Conservation (phyloP, 2,329 filamentous ascomycete genomes). For the Alternaria dauci region DNA sequence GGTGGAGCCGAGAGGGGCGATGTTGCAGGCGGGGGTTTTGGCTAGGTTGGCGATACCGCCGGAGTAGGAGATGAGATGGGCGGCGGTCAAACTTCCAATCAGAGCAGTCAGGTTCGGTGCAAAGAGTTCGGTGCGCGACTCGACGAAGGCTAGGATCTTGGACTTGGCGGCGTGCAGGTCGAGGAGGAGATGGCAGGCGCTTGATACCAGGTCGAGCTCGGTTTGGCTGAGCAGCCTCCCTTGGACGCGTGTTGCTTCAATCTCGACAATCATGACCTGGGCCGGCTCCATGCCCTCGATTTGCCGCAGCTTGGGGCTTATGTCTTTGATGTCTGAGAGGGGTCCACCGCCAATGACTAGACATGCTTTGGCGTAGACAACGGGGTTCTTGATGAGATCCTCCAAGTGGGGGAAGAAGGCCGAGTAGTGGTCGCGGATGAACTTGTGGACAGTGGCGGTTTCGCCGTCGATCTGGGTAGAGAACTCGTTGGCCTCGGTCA, state of each 20-base stretch:
- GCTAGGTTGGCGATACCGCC: slow-evolving; percentile 88
- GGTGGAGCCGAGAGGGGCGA: slow-evolving; percentile 89
- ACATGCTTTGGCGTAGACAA: slow-evolving; percentile 95
- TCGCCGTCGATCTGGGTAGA: slow-evolving; percentile 94
- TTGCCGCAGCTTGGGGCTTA: slow-evolving; percentile 78
- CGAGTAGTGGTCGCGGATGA: slow-evolving; percentile 94
- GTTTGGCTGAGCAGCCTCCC: slow-evolving; percentile 78
- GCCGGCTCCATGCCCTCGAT: slow-evolving; percentile 80
- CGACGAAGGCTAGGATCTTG: slow-evolving; percentile 89
- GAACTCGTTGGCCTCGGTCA: slow-evolving; percentile 87
- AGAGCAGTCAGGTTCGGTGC: slow-evolving; percentile 92
- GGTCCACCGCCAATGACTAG: slow-evolving; percentile 92
- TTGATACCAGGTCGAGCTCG: slow-evolving; percentile 76
- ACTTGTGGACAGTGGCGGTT: slow-evolving; percentile 93
- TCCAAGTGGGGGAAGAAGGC: slow-evolving; percentile 93
- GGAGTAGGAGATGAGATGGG: slow-evolving; percentile 93
- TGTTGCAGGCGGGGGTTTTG: slow-evolving; percentile 92
- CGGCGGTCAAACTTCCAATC: slow-evolving; percentile 90
- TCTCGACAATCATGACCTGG: slow-evolving; percentile 92
- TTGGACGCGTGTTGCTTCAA: slow-evolving; percentile 90
- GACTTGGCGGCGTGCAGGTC: slow-evolving; percentile 86
- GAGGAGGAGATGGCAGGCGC: slow-evolving; percentile 88
- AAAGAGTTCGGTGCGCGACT: slow-evolving; percentile 95
- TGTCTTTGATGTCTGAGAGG: slow-evolving; percentile 83
- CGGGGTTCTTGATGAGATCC: slow-evolving; percentile 84